Percentiles rank a stretch among this genome's conserved stretches.
These are phyloP conservation scores for Lactarius sp. DNA, from an alignment of 768 basidiomycete genomes.

Conservation along the genomic window DNA sequence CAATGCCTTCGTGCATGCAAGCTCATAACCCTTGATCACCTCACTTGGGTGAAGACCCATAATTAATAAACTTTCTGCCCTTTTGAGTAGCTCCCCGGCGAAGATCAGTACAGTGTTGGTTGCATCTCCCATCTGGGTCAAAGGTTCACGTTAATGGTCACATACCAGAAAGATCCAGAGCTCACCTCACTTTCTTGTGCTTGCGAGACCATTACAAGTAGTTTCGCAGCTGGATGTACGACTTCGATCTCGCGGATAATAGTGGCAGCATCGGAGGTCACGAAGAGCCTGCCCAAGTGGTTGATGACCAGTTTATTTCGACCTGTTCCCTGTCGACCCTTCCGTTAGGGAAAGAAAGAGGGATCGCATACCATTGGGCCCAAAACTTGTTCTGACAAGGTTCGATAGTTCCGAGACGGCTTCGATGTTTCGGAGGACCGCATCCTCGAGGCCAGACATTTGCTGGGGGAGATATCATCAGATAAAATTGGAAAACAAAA, in stretches of 20 bases:
- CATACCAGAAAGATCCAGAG: conserved; percentile 9
- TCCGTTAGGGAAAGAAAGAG: neutral
- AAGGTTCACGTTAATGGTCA: neutral
- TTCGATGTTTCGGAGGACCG: conserved; percentile 93
- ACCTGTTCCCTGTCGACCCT: conserved; percentile 42
- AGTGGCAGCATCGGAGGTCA: conserved; percentile 98
- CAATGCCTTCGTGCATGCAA: conserved; percentile 78
- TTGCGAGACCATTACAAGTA: conserved; percentile 98
- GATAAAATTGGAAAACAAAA: neutral
- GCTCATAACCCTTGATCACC: conserved; percentile 91
- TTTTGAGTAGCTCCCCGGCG: conserved; percentile 91
- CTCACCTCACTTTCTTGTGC: conserved; percentile 91
- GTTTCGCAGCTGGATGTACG: conserved; percentile 95
- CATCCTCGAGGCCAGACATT: conserved; percentile 89
- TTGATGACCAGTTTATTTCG: conserved; percentile 98
- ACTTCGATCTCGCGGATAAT: conserved; percentile 98
- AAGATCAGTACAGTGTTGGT: conserved; percentile 95
- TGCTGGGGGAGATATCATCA: conserved; percentile 40
- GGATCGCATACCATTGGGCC: conserved; percentile 76
- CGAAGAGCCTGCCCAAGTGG: conserved; percentile 91
- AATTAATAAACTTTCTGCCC: conserved; percentile 83
- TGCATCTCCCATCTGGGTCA: conserved; percentile 84
- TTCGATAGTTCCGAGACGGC: conserved; percentile 94
- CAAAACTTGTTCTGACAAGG: conserved; percentile 94
- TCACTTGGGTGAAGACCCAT: conserved; percentile 99